These are phyloP conservation scores for Penicillium canariense DNA, from an alignment of 495 filamentous ascomycete genomes.

Conservation along the genomic window DNA sequence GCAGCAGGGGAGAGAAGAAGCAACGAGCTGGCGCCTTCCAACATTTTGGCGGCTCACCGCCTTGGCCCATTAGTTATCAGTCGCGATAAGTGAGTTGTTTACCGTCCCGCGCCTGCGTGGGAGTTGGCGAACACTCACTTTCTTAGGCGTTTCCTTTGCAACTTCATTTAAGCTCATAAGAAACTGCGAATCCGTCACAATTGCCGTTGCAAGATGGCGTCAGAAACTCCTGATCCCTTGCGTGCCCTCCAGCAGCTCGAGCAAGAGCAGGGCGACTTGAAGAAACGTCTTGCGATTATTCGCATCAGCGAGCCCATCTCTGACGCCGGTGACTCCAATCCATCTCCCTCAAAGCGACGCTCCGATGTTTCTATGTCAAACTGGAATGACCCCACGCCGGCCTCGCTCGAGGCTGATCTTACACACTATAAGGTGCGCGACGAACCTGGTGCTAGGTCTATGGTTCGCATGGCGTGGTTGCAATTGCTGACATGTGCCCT, in stretches of 20 bases:
- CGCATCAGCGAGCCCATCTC: conserved; percentile 73
- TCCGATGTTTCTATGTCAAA: conserved; percentile 66
- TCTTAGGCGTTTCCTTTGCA: no score
- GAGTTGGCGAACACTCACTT: neutral
- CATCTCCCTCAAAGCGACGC: conserved; percentile 48
- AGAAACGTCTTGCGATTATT: conserved; percentile 62
- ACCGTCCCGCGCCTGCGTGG: conserved; percentile 4
- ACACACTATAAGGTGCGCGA: conserved; percentile 70
- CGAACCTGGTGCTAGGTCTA: neutral
- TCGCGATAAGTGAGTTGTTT: conserved; percentile 1
- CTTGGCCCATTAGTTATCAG: conserved; percentile 13
- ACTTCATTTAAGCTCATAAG: no score
- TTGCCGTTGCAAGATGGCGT: neutral
- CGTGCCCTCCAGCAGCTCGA: conserved; percentile 41
- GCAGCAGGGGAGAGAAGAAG: neutral
- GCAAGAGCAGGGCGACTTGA: conserved; percentile 47
- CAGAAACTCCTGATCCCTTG: conserved; percentile 32
- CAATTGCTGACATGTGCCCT: neutral
- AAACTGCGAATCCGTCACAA: conserved; percentile 8
- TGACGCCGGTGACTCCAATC: conserved; percentile 30
- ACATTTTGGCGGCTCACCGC: conserved; percentile 17
- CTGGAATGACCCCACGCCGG: conserved; percentile 67
- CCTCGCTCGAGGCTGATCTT: conserved; percentile 79
- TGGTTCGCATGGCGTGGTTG: neutral
- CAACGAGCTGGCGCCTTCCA: conserved; percentile 9